A percentile compares a stretch with the other conserved stretches of the same genome.
phyloP scores from a whole-genome alignment of 352 stramenopile genomes.

The Phytophthora aleatoria region DNA sequence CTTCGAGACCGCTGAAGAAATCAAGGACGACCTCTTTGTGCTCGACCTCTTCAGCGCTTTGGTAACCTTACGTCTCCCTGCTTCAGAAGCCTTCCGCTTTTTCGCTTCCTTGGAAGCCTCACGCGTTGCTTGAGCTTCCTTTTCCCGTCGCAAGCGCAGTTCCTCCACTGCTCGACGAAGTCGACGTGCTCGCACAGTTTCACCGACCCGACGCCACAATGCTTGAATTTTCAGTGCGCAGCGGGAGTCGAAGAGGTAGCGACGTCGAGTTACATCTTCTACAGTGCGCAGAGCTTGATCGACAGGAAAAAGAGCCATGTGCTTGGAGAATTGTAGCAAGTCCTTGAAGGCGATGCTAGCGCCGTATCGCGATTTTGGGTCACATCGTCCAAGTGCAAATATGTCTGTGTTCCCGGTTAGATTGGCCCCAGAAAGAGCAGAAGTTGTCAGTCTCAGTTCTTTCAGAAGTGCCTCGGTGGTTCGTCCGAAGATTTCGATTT shows the following conservation, averaged over 20 bases:
- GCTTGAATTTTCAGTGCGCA: constrained; percentile 68
- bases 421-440: constrained; percentile 6
- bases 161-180: constrained; percentile 54
- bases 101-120: constrained; percentile 31
- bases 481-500: constrained; percentile 67
- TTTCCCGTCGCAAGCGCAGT: constrained; percentile 45
- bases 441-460: constrained; percentile 38
- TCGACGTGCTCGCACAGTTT: constrained; percentile 44
- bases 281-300: constrained; percentile 65
- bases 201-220: constrained; percentile 58
- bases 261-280: constrained; percentile 59
- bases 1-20: constrained; percentile 11
- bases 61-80: constrained; percentile 17
- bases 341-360: constrained; percentile 58
- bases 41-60: constrained; percentile 29
- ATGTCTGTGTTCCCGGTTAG: constrained; percentile 33
- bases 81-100: constrained; percentile 30
- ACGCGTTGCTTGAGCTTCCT: constrained; percentile 42
- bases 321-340: constrained; percentile 69
- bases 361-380: constrained; percentile 23
- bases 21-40: constrained; percentile 17
- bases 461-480: constrained; percentile 59
- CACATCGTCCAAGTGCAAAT: constrained; percentile 36
- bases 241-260: constrained; percentile 49
- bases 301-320: constrained; percentile 69